These are phyloP conservation scores for Calonectria leucothoes DNA, from an alignment of 2,329 filamentous ascomycete species.

Conservation along the genomic window DNA sequence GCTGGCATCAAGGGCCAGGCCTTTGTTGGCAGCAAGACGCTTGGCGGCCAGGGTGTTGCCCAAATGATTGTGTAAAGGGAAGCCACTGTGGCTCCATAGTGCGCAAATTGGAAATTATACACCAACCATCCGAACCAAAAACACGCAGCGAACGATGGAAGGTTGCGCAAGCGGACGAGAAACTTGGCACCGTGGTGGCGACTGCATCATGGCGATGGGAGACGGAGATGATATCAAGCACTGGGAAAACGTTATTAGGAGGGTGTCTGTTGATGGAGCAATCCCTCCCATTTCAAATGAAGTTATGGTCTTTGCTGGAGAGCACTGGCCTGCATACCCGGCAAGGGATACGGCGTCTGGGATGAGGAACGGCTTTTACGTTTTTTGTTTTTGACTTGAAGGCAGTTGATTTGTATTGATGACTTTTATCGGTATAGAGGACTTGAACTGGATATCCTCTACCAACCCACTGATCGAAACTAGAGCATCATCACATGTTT, in stretches of 20 bases:
- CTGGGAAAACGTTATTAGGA: slow-evolving; percentile 14
- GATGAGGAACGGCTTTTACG: slow-evolving; percentile 41
- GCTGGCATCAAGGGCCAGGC: slow-evolving; percentile 86
- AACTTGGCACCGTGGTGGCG: neutral
- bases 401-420: slow-evolving; percentile 37
- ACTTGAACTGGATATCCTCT: slow-evolving; percentile 18
- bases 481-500: slow-evolving; percentile 11
- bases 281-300: slow-evolving; percentile 31
- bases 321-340: slow-evolving; percentile 43
- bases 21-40: slow-evolving; percentile 93
- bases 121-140: neutral
- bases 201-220: neutral
- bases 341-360: slow-evolving; percentile 46
- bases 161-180: slow-evolving; percentile 1
- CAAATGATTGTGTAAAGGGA: slow-evolving; percentile 91
- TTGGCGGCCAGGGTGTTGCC: slow-evolving; percentile 92
- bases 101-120: neutral
- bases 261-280: slow-evolving; percentile 28
- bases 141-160: neutral
- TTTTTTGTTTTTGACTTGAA: slow-evolving; percentile 21
- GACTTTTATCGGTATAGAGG: slow-evolving; percentile 24
- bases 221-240: slow-evolving; percentile 14
- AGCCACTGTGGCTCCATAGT: neutral
- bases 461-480: slow-evolving; percentile 28
- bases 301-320: slow-evolving; percentile 37